These are phyloP conservation scores for Canavalia ensiformis DNA, from an alignment of 306 rosid genomes.

Conservation along the genomic window DNA sequence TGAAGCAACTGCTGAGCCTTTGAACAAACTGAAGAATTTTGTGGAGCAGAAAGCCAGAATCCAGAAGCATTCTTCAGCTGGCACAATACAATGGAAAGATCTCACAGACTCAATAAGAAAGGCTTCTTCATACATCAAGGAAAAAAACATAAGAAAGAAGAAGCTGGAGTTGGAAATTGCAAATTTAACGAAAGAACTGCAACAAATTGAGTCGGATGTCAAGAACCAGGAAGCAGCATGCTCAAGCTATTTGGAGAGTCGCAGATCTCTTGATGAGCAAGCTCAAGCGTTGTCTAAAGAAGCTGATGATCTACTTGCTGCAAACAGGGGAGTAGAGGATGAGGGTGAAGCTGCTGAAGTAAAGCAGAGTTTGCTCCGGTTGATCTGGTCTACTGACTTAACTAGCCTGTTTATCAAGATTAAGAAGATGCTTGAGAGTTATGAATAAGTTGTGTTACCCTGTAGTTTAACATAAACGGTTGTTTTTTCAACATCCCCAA, in stretches of 20 bases:
- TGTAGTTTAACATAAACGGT: background rate
- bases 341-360: conserved; percentile 1
- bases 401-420: background rate
- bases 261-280: background rate
- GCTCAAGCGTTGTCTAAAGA: conserved; percentile 2
- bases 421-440: background rate
- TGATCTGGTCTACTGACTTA: conserved; percentile 30
- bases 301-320: conserved; percentile 4
- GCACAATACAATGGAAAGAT: background rate
- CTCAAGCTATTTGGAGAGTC: background rate
- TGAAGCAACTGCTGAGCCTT: conserved; percentile 17
- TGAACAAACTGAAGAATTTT: conserved; percentile 29
- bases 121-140: background rate
- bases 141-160: background rate
- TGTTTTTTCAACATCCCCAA: too few species aligned
- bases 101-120: background rate
- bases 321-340: background rate
- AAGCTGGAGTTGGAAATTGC: conserved; percentile 16
- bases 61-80: background rate
- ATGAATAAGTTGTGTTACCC: background rate
- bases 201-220: conserved; percentile 8
- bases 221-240: conserved; percentile 2
- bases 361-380: conserved; percentile 6
- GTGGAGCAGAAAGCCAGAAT: background rate
- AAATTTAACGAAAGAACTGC: background rate